Conservation (phyloP, 257 asterid genomes). For the Rauvolfia tetraphylla region DNA sequence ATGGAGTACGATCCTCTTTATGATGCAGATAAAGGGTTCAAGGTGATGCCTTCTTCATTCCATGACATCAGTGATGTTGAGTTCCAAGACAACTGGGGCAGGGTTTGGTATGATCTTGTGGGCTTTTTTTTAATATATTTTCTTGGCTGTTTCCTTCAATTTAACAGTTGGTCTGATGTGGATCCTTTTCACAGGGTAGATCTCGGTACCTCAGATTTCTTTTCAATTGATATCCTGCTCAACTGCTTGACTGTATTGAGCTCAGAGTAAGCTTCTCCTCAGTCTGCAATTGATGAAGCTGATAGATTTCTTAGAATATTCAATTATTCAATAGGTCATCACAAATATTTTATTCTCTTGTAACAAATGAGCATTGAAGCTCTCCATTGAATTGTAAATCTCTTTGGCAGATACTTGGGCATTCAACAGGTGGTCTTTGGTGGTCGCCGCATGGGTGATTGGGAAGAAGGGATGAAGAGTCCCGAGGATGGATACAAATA, state of each 20-base stretch:
- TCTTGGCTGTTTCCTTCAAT: not conserved
- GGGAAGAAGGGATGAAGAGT: conserved; percentile 96
- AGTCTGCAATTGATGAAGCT: not conserved
- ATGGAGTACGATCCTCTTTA: conserved; percentile 80
- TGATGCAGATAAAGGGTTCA: conserved; percentile 74
- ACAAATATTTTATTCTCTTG: not conserved
- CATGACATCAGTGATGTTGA: conserved; percentile 87
- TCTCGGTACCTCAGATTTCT: conserved; percentile 89
- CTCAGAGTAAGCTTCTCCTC: conserved; percentile 68
- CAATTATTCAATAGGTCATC: not conserved
- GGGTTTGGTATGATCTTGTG: conserved; percentile 64
- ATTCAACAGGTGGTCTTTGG: conserved; percentile 93
- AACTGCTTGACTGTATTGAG: conserved; percentile 91
- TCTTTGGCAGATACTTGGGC: conserved; percentile 64
- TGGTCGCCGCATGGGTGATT: conserved; percentile 75
- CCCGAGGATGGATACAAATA: conserved; percentile 77
- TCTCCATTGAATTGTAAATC: not conserved
- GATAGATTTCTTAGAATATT: not conserved
- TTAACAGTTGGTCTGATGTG: not conserved
- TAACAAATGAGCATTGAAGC: not conserved
- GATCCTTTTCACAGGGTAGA: conserved; percentile 70
- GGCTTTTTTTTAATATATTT: not conserved
- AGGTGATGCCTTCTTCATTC: conserved; percentile 89
- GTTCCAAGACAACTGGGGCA: conserved; percentile 95
- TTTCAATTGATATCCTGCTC: conserved; percentile 85